Conservation (phyloP, 345 rosid genomes). For the thale cress (Arabidopsis thaliana) region TAIR10.1 NC_003070.9:9815501-9816000, state of each 20-base stretch:
- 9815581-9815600: constrained; percentile 33
- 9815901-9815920: too few relatives aligned
- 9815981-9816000: too few relatives aligned
- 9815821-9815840: too few relatives aligned
- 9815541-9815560: constrained; percentile 33
- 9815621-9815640: background rate
- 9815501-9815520: background rate
- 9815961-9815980: too few relatives aligned
- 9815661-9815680: background rate
- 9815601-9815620: constrained; percentile 7
- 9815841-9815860: too few relatives aligned
- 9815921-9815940: too few relatives aligned
- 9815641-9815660: background rate
- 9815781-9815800: too few relatives aligned
- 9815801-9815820: too few relatives aligned
- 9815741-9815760: background rate
- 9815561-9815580: constrained; percentile 29
- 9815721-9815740: constrained; percentile 1
- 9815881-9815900: too few relatives aligned
- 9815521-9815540: constrained; percentile 9
- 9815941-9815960: too few relatives aligned
- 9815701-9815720: constrained; percentile 1
- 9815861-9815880: too few relatives aligned
- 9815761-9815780: too few relatives aligned
- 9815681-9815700: background rate